Percentiles rank a stretch among this genome's conserved stretches.
Evolutionary conservation across 2,329 filamentous ascomycete species (phyloP).

Genomic region (Fonsecaea erecta): DNA sequence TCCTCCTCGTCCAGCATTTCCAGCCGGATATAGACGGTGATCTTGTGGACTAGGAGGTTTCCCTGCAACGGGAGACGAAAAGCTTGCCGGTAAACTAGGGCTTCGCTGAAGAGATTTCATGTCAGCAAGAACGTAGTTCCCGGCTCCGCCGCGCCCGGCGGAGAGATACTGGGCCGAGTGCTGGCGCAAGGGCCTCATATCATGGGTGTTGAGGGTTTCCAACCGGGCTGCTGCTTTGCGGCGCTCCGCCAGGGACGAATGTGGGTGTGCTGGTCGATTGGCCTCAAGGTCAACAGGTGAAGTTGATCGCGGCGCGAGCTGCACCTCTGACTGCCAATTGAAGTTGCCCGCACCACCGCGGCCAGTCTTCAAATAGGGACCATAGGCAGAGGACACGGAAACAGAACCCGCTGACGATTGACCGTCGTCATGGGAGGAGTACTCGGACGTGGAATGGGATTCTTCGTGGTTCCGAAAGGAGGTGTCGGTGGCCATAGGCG

Average conservation of each 20-base stretch:
- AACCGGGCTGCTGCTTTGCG: conserved; percentile 33
- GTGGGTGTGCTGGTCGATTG: conserved; percentile 37
- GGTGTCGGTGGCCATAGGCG: conserved; percentile 26
- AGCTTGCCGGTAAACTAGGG: conserved; percentile 23
- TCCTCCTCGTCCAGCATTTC: conserved; percentile 60
- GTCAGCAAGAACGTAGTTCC: conserved; percentile 30
- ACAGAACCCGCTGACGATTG: conserved; percentile 25
- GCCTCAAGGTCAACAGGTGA: conserved; percentile 52
- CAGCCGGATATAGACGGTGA: conserved; percentile 23
- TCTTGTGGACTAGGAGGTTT: conserved; percentile 11
- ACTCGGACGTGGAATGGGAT: conserved; percentile 17
- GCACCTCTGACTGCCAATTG: conserved; percentile 51
- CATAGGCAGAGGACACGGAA: conserved; percentile 38
- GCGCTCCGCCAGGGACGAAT: conserved; percentile 29
- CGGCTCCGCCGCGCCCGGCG: conserved; percentile 34
- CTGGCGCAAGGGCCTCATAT: conserved; percentile 26
- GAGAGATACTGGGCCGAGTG: conserved; percentile 28
- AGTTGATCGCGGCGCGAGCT: conserved; percentile 16
- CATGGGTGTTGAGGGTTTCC: conserved; percentile 34
- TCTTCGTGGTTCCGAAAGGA: conserved; percentile 31
- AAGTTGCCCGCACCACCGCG: conserved; percentile 70
- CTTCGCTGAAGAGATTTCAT: conserved; percentile 22
- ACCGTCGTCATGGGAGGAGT: conserved; percentile 18
- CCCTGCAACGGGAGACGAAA: conserved; percentile 1
- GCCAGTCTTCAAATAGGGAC: conserved; percentile 57